Evolutionary conservation across 352 stramenopile genomes (phyloP).

Genomic region (Aphanomyces euteiches): DNA sequence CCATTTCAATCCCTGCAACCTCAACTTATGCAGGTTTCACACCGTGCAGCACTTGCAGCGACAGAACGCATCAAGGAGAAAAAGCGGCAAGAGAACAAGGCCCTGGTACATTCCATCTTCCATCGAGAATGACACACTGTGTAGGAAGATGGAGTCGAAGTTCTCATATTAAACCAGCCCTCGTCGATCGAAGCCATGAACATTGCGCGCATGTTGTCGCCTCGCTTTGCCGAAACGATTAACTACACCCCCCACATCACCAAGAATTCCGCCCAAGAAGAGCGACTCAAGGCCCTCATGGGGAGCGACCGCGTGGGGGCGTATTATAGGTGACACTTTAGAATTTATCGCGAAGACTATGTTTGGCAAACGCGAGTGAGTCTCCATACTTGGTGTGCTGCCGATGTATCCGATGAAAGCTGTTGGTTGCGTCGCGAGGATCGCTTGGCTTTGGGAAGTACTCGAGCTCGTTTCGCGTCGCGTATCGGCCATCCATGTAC

Average conservation of each 20-base stretch:
- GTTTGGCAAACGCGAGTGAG: slow-evolving; percentile 47
- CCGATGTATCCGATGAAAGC: slow-evolving; percentile 46
- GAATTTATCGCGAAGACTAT: slow-evolving; percentile 48
- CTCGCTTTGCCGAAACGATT: slow-evolving; percentile 61
- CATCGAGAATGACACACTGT: background rate
- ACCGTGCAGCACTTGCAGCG: slow-evolving; percentile 1
- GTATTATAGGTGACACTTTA: slow-evolving; percentile 55
- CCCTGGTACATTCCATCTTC: slow-evolving; percentile 9
- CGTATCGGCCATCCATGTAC: slow-evolving; percentile 55
- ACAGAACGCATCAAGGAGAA: slow-evolving; percentile 21
- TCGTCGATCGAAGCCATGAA: slow-evolving; percentile 80
- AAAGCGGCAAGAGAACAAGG: slow-evolving; percentile 8
- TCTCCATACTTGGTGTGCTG: slow-evolving; percentile 71
- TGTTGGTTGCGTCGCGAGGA: slow-evolving; percentile 43
- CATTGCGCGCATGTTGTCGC: slow-evolving; percentile 72
- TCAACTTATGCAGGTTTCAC: background rate
- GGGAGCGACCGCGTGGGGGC: slow-evolving; percentile 46
- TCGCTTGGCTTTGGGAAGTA: slow-evolving; percentile 53
- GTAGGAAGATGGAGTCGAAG: slow-evolving; percentile 52
- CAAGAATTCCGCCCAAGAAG: slow-evolving; percentile 54
- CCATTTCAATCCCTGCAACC: background rate
- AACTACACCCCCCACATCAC: slow-evolving; percentile 47
- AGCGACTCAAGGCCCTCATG: slow-evolving; percentile 61
- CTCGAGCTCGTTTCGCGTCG: slow-evolving; percentile 57
- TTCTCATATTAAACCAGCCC: slow-evolving; percentile 62